phyloP scores from a whole-genome alignment of 2,329 filamentous ascomycete species.

The Neurospora sp. region DNA sequence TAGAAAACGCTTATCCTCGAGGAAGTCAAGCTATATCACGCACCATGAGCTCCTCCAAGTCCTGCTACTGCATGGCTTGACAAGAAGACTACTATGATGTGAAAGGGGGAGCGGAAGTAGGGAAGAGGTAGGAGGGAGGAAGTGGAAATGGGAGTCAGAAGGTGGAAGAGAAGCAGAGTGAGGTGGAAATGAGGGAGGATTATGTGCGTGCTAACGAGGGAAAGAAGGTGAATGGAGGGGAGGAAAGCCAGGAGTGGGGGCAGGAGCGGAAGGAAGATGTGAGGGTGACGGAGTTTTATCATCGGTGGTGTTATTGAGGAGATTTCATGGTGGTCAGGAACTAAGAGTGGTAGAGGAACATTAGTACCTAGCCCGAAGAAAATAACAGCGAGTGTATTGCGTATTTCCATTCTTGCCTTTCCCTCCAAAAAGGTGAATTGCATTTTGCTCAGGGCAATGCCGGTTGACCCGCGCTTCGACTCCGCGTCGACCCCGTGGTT shows the following conservation, averaged over 20 bases:
- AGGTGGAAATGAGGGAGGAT: neutral
- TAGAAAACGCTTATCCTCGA: too few species aligned
- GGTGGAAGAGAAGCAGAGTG: neutral
- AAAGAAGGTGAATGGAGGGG: neutral
- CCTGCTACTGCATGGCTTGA: neutral
- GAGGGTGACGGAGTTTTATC: conserved; percentile 1
- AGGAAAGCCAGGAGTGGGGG: neutral
- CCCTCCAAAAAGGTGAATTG: neutral
- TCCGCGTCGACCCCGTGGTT: neutral
- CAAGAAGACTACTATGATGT: neutral
- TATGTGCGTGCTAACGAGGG: neutral
- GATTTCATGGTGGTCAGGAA: neutral
- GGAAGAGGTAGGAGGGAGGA: neutral
- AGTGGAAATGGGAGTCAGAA: neutral
- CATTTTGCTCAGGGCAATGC: neutral
- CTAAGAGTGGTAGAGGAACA: neutral
- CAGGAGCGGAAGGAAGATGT: neutral
- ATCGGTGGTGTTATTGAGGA: neutral
- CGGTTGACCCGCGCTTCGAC: neutral
- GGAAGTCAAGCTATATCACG: too few species aligned
- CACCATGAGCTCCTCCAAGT: too few species aligned
- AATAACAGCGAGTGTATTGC: neutral
- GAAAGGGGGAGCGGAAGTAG: neutral
- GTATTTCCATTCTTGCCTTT: neutral
- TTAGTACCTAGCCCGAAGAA: neutral